Percentiles rank a stretch among this genome's conserved stretches.
phyloP scores from a whole-genome alignment of 345 rosid genomes.

The Lepidium africanum region DNA sequence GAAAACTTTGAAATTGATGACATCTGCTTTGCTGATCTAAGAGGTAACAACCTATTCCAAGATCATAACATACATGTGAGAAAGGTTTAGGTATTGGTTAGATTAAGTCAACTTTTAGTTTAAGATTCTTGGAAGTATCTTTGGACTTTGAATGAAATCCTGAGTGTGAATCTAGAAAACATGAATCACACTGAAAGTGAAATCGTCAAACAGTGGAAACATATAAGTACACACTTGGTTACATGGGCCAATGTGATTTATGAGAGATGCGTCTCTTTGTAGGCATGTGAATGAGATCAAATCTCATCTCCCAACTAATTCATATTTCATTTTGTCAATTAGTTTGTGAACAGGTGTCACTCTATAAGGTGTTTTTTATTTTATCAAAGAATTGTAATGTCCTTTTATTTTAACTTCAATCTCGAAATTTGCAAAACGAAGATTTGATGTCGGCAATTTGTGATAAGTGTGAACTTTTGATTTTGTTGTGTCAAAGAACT shows the following conservation, averaged over 20 bases:
- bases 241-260: neutral
- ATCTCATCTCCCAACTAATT: slow-evolving; percentile 23
- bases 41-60: slow-evolving; percentile 4
- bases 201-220: slow-evolving; percentile 11
- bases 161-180: slow-evolving; percentile 13
- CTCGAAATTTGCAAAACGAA: slow-evolving; percentile 15
- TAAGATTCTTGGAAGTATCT: slow-evolving; percentile 6
- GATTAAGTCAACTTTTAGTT: neutral
- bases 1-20: slow-evolving; percentile 47
- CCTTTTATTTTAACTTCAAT: neutral
- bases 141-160: slow-evolving; percentile 7
- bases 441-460: slow-evolving; percentile 22
- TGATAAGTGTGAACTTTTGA: slow-evolving; percentile 17
- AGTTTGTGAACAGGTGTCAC: slow-evolving; percentile 11
- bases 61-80: neutral
- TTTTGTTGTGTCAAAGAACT: slow-evolving; percentile 13
- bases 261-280: neutral
- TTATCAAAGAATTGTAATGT: neutral
- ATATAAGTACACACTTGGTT: slow-evolving; percentile 12
- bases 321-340: slow-evolving; percentile 9
- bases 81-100: slow-evolving; percentile 3
- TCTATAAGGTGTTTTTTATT: neutral
- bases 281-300: slow-evolving; percentile 16
- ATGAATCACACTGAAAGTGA: slow-evolving; percentile 1
- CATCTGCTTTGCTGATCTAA: neutral